Evolutionary conservation across 345 rosid genomes (phyloP).

Genomic region (Acer yangbiense): DNA sequence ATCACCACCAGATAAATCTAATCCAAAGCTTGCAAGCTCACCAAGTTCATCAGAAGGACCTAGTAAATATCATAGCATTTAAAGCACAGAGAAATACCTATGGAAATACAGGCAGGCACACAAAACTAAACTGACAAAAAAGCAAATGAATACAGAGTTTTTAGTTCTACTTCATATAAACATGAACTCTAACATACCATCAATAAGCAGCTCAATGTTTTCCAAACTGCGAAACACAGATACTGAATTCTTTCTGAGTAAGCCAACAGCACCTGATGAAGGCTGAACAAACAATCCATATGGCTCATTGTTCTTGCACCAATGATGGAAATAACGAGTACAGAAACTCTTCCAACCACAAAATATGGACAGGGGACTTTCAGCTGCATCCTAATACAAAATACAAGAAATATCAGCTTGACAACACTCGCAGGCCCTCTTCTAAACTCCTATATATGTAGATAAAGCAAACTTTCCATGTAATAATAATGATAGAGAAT

Average conservation of each 20-base stretch:
- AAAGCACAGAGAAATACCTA: background rate
- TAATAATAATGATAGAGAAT: background rate
- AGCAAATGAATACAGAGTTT: background rate
- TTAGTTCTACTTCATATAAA: slow-evolving; percentile 18
- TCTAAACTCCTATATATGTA: slow-evolving; percentile 8
- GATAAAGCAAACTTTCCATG: background rate
- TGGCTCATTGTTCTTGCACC: slow-evolving; percentile 88
- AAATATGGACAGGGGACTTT: slow-evolving; percentile 52
- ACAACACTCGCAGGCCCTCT: slow-evolving; percentile 15
- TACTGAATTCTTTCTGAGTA: slow-evolving; percentile 77
- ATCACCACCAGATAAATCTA: slow-evolving; percentile 43
- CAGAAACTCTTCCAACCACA: slow-evolving; percentile 80
- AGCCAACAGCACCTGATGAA: slow-evolving; percentile 64
- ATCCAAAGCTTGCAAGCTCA: slow-evolving; percentile 41
- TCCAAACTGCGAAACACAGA: slow-evolving; percentile 74
- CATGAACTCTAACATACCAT: slow-evolving; percentile 50
- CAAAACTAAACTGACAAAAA: background rate
- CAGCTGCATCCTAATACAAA: slow-evolving; percentile 58
- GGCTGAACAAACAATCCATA: slow-evolving; percentile 63
- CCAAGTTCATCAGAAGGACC: slow-evolving; percentile 58
- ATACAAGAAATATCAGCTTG: slow-evolving; percentile 28
- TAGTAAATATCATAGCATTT: slow-evolving; percentile 28
- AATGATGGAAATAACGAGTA: slow-evolving; percentile 64
- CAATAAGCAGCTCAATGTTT: slow-evolving; percentile 59
- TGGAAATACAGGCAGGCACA: background rate